A percentile compares a stretch with the other conserved stretches of the same genome.
Conservation (phyloP, 2,329 filamentous ascomycete genomes). For the Apiospora aurea region DNA sequence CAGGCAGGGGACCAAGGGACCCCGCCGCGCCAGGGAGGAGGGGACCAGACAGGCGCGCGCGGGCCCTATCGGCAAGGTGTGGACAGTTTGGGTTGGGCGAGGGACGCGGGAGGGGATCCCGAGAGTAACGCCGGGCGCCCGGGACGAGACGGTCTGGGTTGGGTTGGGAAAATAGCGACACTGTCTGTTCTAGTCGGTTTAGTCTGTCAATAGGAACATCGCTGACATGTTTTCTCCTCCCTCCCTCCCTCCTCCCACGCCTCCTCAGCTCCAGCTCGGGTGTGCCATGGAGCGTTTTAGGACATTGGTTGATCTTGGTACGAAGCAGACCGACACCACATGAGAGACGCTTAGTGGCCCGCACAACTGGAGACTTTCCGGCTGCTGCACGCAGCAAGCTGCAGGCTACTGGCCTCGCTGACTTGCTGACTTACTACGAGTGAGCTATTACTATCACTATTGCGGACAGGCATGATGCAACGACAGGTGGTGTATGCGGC, state of each 20-base stretch:
- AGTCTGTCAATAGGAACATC: background rate
- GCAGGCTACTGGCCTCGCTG: background rate
- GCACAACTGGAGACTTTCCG: slow-evolving; percentile 16
- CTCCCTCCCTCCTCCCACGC: background rate
- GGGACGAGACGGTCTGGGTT: background rate
- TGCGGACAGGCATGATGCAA: slow-evolving; percentile 2
- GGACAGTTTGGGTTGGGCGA: background rate
- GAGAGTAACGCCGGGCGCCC: slow-evolving; percentile 21
- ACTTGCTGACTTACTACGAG: background rate
- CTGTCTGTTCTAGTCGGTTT: background rate
- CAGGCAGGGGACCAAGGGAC: background rate
- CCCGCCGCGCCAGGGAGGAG: background rate
- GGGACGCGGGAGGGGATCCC: slow-evolving; percentile 10
- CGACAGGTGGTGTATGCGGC: background rate
- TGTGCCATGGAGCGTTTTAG: slow-evolving; percentile 9
- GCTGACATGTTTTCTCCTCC: background rate
- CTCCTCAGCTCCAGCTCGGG: background rate
- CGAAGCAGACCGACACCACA: background rate
- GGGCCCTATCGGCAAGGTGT: slow-evolving; percentile 1
- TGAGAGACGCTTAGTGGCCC: slow-evolving; percentile 1
- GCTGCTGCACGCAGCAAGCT: background rate
- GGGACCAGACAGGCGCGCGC: background rate
- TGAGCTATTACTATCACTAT: background rate
- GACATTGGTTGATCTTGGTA: background rate
- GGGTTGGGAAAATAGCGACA: background rate